Base-by-base conservation (phyloP, 2,329 filamentous ascomycete genomes). In the Nothopassalora personata region DNA sequence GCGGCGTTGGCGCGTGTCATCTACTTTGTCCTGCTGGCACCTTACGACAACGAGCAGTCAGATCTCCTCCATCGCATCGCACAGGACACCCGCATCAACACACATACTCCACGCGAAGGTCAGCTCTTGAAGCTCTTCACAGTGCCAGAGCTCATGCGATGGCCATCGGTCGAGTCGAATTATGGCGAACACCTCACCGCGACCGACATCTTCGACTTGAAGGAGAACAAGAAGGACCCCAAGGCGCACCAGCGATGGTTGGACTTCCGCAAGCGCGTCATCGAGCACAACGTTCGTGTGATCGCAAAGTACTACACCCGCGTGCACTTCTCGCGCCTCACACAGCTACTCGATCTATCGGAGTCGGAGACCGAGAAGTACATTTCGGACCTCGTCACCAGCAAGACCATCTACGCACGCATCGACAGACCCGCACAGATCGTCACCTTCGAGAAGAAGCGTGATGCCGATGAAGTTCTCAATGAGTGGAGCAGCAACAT, bases 401-500 rank as follows among this genome's bases (percentile, higher is more conserved):
- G 90, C 66, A 97, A 97, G 85, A 99, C 94, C 7, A 93, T 99
- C 64, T 96, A 94, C 71, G 94, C 94, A 63, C 95, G 96, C 77
- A 99, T 99, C 69, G 94, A 99, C 75, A 85, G 94, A 51, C 94
- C 94, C 0, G 94, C 94, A 5, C 84, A 90, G 59, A 84, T 97
- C 61, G 91, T 99, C 70, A 96, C 83, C 75, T 99, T 99, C 72
- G 91, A 93, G 63, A 94, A 96, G 82, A 91, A 92, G 54, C 86
- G 93, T 64, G 92, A 96, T 75, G 91, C 92, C 1, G 94, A 99
- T 72, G 94, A 99, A 75, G 86, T 97, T 55, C 79, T 99, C 71
- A 99, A 99, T 72, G 94, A 99, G 77, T 99, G 94, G 94, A 96
- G 91, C 74, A 88, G 90, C 70, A 96, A 97, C 76, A 97, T 96